phyloP scores from a whole-genome alignment of 192 early-diverging fungal species.

The Podila epicladia region DNA sequence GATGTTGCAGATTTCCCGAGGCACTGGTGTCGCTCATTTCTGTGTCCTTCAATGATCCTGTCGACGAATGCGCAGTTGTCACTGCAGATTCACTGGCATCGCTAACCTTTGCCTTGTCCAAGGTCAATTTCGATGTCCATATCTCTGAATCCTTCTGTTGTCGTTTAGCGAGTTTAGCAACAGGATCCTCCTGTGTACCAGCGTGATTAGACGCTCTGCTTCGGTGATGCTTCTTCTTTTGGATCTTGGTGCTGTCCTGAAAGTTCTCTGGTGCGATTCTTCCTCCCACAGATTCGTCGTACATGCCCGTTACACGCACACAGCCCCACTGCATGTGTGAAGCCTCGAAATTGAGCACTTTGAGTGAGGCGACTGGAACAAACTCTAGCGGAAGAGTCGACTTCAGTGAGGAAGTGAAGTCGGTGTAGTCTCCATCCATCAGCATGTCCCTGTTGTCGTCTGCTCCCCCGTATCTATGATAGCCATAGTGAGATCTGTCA shows the following conservation, averaged over 20 bases:
- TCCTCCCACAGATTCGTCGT: slow-evolving; percentile 46
- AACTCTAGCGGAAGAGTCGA: slow-evolving; percentile 43
- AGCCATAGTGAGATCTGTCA: slow-evolving; percentile 3
- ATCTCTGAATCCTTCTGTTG: slow-evolving; percentile 11
- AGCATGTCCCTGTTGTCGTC: slow-evolving; percentile 7
- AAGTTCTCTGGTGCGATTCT: slow-evolving; percentile 31
- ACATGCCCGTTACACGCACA: slow-evolving; percentile 44
- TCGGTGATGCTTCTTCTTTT: slow-evolving; percentile 27
- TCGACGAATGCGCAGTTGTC: too few relatives aligned
- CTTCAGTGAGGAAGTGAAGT: slow-evolving; percentile 22
- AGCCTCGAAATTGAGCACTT: slow-evolving; percentile 46
- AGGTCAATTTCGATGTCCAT: too few relatives aligned
- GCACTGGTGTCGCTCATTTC: neutral
- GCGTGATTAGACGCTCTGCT: slow-evolving; percentile 11
- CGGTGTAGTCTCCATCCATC: slow-evolving; percentile 12
- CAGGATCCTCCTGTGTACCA: neutral
- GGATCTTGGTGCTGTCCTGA: slow-evolving; percentile 26
- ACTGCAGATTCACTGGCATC: too few relatives aligned
- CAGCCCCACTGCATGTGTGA: slow-evolving; percentile 48
- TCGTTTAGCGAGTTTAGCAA: slow-evolving; percentile 12
- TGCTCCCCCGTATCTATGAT: slow-evolving; percentile 1
- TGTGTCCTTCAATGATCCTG: neutral
- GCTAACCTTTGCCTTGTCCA: too few relatives aligned
- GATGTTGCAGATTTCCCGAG: neutral
- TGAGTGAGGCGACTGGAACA: slow-evolving; percentile 38